Base-by-base conservation (phyloP, 805 yeast genomes). In the Millerozyma miso region DNA sequence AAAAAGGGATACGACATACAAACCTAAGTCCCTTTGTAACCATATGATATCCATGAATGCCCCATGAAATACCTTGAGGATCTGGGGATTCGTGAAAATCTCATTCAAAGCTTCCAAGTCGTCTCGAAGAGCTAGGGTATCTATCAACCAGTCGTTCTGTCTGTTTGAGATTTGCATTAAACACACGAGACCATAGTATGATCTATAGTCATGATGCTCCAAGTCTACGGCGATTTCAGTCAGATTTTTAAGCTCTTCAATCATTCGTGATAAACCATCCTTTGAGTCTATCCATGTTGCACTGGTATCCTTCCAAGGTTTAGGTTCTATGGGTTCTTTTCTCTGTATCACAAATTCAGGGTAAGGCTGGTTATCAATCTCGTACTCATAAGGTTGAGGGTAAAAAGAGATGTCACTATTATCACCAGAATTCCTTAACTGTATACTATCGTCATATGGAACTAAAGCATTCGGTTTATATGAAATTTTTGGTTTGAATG, bases 21-120 rank as follows among this genome's bases (percentile, higher is more conserved):
- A 62, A 0, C 99, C 99, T 43, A 93, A 73, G 58, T 93, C 99
- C 49, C 98, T 74, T 67, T 93, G 99, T 31, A 93, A 70, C 99
- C 99, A 93, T 36, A 88, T 82, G 3, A 93, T 85, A 70, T 93
- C 99, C 96, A 88, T 89, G 52, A 80, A 83, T 0, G 99, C 96
- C 47, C 99, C 99, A 61, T 93, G 99, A 51, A 93, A 80, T 1
- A 93, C 95, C 58, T 93, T 93, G 20, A 88, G 69, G 26, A 91
- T 81, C 4, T 65, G 52, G 0, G 98, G 97, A 62, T 93, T 71
- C 2, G 97, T 76, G 50, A 91, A 88, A 1, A 91, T 78, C 35
- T 67, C 71, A 64, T 93, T 93, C 43, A 93, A 66, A 0, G 63
- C 62, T 38, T 74, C 67, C 38, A 93, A 67, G 46, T 87, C 86